Percentiles rank a stretch among this genome's conserved stretches.
Conservation (phyloP, 306 rosid genomes). For the Geum urbanum region DNA sequence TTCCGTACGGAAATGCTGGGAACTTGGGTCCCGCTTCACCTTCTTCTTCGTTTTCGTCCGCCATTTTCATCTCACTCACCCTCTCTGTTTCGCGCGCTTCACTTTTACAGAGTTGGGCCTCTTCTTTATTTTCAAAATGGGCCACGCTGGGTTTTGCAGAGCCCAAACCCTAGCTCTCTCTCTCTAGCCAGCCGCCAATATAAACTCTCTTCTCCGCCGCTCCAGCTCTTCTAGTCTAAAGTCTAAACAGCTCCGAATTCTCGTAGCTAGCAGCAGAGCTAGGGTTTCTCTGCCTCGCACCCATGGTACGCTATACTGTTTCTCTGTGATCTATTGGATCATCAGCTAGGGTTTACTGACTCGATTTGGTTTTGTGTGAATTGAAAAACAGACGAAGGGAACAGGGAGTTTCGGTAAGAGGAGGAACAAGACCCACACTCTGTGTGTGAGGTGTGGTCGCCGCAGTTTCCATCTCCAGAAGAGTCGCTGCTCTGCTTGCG, state of each 20-base stretch:
- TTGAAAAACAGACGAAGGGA: conserved; percentile 69
- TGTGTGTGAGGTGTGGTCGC: conserved; percentile 95
- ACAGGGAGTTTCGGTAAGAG: conserved; percentile 97
- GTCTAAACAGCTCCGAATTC: conserved; percentile 8
- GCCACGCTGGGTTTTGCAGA: too few species aligned
- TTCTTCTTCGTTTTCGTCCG: conserved; percentile 14
- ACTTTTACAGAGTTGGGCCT: not conserved
- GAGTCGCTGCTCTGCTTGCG: conserved; percentile 93
- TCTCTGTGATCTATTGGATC: not conserved
- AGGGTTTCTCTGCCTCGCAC: conserved; percentile 46
- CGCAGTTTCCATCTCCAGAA: conserved; percentile 98
- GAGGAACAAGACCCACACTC: conserved; percentile 98
- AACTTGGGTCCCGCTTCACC: conserved; percentile 32
- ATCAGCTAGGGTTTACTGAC: not conserved
- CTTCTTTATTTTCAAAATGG: too few species aligned
- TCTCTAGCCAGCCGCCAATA: conserved; percentile 9
- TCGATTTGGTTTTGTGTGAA: not conserved
- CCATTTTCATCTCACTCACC: conserved; percentile 17
- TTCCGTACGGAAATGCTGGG: conserved; percentile 69
- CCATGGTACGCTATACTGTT: conserved; percentile 44
- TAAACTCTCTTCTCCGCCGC: conserved; percentile 23
- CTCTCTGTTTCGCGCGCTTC: not conserved
- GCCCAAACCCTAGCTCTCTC: conserved; percentile 6
- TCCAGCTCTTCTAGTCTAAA: conserved; percentile 1
- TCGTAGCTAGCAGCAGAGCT: not conserved